These are phyloP conservation scores for Dryas integrifolia DNA, from an alignment of 331 rosid species.

Conservation along the genomic window DNA sequence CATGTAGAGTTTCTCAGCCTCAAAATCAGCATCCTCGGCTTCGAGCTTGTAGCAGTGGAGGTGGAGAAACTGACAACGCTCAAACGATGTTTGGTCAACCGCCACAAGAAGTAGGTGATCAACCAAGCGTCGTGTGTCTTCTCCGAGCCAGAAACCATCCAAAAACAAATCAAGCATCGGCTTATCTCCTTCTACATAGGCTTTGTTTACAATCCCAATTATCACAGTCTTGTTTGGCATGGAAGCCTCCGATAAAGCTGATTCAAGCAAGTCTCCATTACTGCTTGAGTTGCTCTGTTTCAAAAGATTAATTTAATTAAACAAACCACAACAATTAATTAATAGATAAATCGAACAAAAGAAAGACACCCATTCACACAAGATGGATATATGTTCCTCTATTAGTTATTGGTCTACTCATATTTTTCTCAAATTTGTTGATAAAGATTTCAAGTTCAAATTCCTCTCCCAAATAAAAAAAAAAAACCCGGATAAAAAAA, in stretches of 20 bases:
- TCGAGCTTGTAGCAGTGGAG: conserved; percentile 37
- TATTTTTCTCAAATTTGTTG: too few species aligned
- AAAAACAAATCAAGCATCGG: conserved; percentile 36
- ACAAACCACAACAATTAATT: neutral
- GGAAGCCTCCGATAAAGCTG: conserved; percentile 23
- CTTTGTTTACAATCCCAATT: conserved; percentile 30
- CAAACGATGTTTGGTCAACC: conserved; percentile 36
- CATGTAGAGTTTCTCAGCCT: conserved; percentile 41
- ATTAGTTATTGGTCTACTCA: too few species aligned
- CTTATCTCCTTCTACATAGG: conserved; percentile 32
- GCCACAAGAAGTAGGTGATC: conserved; percentile 36
- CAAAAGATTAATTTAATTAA: neutral
- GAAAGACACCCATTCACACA: too few species aligned
- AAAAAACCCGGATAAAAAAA: neutral
- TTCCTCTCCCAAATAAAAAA: neutral
- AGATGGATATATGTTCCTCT: too few species aligned
- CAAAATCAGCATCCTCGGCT: conserved; percentile 23
- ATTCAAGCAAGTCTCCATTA: conserved; percentile 22
- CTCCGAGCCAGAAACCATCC: conserved; percentile 40
- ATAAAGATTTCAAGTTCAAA: too few species aligned
- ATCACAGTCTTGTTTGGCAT: conserved; percentile 28
- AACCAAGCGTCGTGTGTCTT: conserved; percentile 29
- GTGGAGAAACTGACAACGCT: conserved; percentile 37
- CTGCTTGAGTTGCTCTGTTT: conserved; percentile 1
- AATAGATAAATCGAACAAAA: neutral